A percentile compares a stretch with the other conserved stretches of the same genome.
Evolutionary conservation across 768 basidiomycete species (phyloP).

Genomic region (Strobilomyces echinocephalus): DNA sequence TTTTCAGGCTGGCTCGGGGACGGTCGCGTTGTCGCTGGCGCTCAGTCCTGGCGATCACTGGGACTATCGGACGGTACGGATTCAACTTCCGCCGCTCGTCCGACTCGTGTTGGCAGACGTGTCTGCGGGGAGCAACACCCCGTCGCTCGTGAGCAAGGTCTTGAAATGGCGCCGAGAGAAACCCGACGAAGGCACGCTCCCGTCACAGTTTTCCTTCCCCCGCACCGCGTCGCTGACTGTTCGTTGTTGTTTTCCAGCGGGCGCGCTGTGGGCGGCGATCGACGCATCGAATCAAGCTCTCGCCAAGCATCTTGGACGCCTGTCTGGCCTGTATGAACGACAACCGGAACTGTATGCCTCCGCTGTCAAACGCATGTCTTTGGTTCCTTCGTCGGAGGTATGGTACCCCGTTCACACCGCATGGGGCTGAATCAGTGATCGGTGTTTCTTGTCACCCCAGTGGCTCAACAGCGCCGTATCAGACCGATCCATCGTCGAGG

Average conservation of each 20-base stretch:
- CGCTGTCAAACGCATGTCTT: slow-evolving; percentile 59
- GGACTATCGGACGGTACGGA: slow-evolving; percentile 66
- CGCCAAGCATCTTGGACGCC: slow-evolving; percentile 45
- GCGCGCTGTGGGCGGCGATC: slow-evolving; percentile 60
- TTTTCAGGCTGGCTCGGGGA: slow-evolving; percentile 12
- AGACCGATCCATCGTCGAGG: slow-evolving; percentile 39
- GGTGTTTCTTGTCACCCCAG: slow-evolving; percentile 27
- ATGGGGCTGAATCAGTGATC: background rate
- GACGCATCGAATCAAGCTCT: slow-evolving; percentile 59
- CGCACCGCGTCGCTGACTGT: background rate
- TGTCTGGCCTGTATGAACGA: slow-evolving; percentile 46
- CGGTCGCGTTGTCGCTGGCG: slow-evolving; percentile 42
- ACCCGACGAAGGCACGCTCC: slow-evolving; percentile 44
- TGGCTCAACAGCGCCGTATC: slow-evolving; percentile 34
- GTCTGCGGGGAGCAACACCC: slow-evolving; percentile 93
- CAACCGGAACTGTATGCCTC: slow-evolving; percentile 49
- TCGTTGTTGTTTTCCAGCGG: slow-evolving; percentile 37
- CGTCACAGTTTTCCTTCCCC: background rate
- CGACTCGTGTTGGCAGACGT: slow-evolving; percentile 92
- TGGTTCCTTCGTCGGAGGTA: slow-evolving; percentile 46
- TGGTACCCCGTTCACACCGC: slow-evolving; percentile 29
- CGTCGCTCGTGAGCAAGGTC: slow-evolving; percentile 88
- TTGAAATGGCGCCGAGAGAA: slow-evolving; percentile 80
- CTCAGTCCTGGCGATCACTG: slow-evolving; percentile 57
- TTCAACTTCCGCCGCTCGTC: slow-evolving; percentile 79